A percentile compares a stretch with the other conserved stretches of the same genome.
These are phyloP conservation scores for Vigna mungo DNA, from an alignment of 306 rosid genomes.

Conservation along the genomic window DNA sequence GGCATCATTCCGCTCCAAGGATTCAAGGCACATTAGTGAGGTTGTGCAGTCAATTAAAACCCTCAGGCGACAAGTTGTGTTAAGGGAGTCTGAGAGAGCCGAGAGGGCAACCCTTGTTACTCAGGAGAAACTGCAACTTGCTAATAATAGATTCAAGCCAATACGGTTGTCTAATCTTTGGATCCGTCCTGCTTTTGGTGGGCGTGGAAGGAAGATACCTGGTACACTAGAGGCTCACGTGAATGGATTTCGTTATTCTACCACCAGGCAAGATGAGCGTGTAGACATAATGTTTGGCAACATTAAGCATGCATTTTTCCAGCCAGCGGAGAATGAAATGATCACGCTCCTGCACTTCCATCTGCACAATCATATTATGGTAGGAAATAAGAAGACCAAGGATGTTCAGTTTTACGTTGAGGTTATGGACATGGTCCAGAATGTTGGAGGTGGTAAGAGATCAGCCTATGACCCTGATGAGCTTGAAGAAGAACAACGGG, in stretches of 20 bases:
- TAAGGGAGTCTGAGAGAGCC: constrained; percentile 97
- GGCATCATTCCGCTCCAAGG: constrained; percentile 94
- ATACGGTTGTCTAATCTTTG: constrained; percentile 83
- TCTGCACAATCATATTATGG: constrained; percentile 96
- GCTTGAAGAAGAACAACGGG: constrained; percentile 98
- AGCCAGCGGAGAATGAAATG: constrained; percentile 99
- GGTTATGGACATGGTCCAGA: constrained; percentile 96
- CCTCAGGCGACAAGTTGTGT: constrained; percentile 83
- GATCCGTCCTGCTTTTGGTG: constrained; percentile 93
- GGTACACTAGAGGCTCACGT: constrained; percentile 92
- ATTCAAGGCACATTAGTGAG: constrained; percentile 86
- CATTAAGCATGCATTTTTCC: constrained; percentile 91
- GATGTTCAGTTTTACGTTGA: constrained; percentile 91
- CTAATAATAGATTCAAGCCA: constrained; percentile 90
- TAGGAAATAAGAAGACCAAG: constrained; percentile 94
- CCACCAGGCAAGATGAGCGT: constrained; percentile 89
- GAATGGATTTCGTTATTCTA: constrained; percentile 90
- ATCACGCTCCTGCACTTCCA: constrained; percentile 93
- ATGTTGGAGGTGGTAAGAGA: constrained; percentile 85
- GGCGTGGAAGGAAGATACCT: constrained; percentile 91
- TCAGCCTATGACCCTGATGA: constrained; percentile 97
- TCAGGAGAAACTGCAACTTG: constrained; percentile 90
- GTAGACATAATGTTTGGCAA: constrained; percentile 82
- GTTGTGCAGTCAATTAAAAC: constrained; percentile 83
- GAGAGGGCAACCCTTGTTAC: constrained; percentile 96